Evolutionary conservation across 345 rosid species (phyloP).

Genomic region (Acer campestre): DNA sequence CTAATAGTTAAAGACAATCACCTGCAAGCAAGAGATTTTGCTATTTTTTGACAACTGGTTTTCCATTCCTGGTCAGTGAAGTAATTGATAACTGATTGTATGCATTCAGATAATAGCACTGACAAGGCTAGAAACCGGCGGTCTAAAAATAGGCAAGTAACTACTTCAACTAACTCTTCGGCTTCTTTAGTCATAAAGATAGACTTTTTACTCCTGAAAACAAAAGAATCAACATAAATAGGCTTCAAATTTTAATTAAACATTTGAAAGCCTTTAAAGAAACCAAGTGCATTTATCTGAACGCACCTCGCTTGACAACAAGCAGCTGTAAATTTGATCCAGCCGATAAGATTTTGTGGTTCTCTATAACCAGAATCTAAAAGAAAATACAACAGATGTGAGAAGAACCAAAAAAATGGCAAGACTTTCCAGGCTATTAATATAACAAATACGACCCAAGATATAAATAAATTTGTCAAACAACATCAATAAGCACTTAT

Average conservation of each 20-base stretch:
- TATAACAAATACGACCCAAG: neutral
- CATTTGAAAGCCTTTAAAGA: neutral
- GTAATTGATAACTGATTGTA: slow-evolving; percentile 52
- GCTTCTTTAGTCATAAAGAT: slow-evolving; percentile 55
- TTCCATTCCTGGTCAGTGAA: slow-evolving; percentile 82
- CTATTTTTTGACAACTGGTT: slow-evolving; percentile 58
- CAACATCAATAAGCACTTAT: neutral
- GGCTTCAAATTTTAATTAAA: slow-evolving; percentile 15
- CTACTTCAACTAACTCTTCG: slow-evolving; percentile 57
- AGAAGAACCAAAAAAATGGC: neutral
- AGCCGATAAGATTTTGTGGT: slow-evolving; percentile 64
- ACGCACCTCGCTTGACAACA: slow-evolving; percentile 70
- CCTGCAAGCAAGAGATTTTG: slow-evolving; percentile 74
- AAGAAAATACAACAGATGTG: slow-evolving; percentile 24
- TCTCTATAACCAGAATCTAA: slow-evolving; percentile 54
- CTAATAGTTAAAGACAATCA: slow-evolving; percentile 20
- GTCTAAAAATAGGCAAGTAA: slow-evolving; percentile 56
- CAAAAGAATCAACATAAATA: slow-evolving; percentile 13
- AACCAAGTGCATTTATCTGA: neutral
- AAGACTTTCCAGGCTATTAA: neutral
- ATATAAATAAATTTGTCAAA: neutral
- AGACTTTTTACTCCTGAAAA: slow-evolving; percentile 50
- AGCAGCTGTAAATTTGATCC: slow-evolving; percentile 62
- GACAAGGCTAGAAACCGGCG: slow-evolving; percentile 67
- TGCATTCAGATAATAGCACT: slow-evolving; percentile 47